These are phyloP conservation scores for Aspergillus diversus DNA, from an alignment of 495 filamentous ascomycete genomes.

Conservation along the genomic window DNA sequence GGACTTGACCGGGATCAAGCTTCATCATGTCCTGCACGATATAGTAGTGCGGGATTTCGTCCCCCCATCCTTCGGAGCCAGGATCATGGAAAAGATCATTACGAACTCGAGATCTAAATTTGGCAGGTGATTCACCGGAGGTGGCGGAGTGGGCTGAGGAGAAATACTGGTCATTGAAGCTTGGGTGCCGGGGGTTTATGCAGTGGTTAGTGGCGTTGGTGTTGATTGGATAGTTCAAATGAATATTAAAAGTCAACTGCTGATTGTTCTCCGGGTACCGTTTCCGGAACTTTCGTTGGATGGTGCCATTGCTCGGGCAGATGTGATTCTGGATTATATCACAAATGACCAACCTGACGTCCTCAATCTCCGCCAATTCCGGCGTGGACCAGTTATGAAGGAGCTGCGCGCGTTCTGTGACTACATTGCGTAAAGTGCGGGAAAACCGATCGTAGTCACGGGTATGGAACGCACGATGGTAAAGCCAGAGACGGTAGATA, in stretches of 20 bases:
- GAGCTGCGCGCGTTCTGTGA: constrained; percentile 54
- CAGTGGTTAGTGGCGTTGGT: constrained; percentile 4
- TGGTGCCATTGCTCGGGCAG: constrained; percentile 64
- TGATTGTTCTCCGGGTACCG: constrained; percentile 54
- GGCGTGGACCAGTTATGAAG: constrained; percentile 59
- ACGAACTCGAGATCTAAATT: constrained; percentile 35
- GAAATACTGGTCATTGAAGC: constrained; percentile 28
- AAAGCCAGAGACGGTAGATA: constrained; percentile 73
- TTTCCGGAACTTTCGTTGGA: constrained; percentile 60
- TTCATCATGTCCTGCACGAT: constrained; percentile 70
- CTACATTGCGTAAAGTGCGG: constrained; percentile 46
- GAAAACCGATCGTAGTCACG: constrained; percentile 47
- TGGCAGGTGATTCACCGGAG: constrained; percentile 31
- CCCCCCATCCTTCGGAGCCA: constrained; percentile 59
- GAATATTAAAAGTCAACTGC: constrained; percentile 57
- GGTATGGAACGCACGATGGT: constrained; percentile 60
- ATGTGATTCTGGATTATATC: constrained; percentile 58
- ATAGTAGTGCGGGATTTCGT: constrained; percentile 65
- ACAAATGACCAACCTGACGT: constrained; percentile 51
- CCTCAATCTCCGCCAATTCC: constrained; percentile 62
- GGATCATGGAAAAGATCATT: constrained; percentile 45
- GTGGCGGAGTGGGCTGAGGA: constrained; percentile 27
- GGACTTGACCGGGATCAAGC: constrained; percentile 59
- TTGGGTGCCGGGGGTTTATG: constrained; percentile 7
- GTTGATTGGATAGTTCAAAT: constrained; percentile 48